Evolutionary conservation across 441 rosid species (phyloP).

Genomic region (Croton setiger): DNA sequence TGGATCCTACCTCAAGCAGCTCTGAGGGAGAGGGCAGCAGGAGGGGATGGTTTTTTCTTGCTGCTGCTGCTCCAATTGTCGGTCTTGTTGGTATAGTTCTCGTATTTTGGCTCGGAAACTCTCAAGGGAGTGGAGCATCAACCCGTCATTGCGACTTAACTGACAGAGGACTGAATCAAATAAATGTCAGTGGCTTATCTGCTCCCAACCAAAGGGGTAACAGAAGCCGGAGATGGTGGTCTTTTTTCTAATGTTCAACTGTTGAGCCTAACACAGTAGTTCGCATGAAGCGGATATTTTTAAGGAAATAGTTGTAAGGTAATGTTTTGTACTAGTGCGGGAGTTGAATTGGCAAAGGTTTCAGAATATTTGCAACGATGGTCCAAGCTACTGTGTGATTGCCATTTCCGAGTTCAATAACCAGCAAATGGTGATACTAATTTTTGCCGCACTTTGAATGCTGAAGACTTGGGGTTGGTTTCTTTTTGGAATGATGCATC

Average conservation of each 20-base stretch:
- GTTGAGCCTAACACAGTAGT: background rate
- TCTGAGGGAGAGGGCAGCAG: constrained; percentile 29
- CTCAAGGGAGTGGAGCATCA: constrained; percentile 45
- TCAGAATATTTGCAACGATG: background rate
- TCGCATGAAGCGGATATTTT: background rate
- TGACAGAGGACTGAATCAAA: constrained; percentile 26
- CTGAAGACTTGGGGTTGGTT: background rate
- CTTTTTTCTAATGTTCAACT: constrained; percentile 37
- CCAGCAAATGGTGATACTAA: background rate
- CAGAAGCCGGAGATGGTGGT: constrained; percentile 86
- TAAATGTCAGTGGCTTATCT: constrained; percentile 22
- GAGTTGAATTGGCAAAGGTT: background rate
- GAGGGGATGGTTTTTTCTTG: constrained; percentile 58
- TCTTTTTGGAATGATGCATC: too few species aligned
- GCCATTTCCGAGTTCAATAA: background rate
- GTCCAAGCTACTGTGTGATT: background rate
- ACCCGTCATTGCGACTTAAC: constrained; percentile 21
- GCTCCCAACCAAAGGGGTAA: constrained; percentile 41
- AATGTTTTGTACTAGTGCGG: background rate
- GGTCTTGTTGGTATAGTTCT: constrained; percentile 77
- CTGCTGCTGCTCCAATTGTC: constrained; percentile 87
- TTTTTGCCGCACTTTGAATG: too few species aligned
- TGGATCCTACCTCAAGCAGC: constrained; percentile 10
- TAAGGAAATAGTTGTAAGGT: background rate
- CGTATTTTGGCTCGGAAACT: constrained; percentile 67